Percentiles rank a stretch among this genome's conserved stretches.
These are phyloP conservation scores for Bauhinia variegata DNA, from an alignment of 306 rosid species.

Conservation along the genomic window DNA sequence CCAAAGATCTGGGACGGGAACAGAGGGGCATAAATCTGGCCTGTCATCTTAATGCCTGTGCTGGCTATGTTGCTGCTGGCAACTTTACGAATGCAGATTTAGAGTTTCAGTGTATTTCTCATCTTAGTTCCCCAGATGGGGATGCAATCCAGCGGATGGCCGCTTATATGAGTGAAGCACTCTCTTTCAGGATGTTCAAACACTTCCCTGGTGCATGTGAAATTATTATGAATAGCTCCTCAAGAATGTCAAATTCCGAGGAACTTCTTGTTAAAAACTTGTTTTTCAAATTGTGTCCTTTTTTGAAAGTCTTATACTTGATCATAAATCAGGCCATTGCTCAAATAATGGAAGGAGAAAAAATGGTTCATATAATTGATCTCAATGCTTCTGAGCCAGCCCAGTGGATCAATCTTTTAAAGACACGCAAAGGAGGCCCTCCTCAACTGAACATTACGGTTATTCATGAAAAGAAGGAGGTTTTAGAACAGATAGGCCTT, in stretches of 20 bases:
- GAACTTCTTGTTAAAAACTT: neutral
- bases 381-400: constrained; percentile 56
- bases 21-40: constrained; percentile 46
- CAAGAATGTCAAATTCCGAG: neutral
- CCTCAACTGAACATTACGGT: constrained; percentile 61
- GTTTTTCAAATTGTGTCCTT: constrained; percentile 20
- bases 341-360: constrained; percentile 64
- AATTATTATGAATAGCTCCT: neutral
- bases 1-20: constrained; percentile 46
- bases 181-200: constrained; percentile 41
- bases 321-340: constrained; percentile 63
- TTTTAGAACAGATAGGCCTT: constrained; percentile 53
- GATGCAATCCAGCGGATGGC: constrained; percentile 63
- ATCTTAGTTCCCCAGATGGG: constrained; percentile 53
- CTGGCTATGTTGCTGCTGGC: constrained; percentile 49
- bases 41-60: constrained; percentile 46
- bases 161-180: constrained; percentile 56
- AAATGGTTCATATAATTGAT: constrained; percentile 66
- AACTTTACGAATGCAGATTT: constrained; percentile 49
- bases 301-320: constrained; percentile 52
- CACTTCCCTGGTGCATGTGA: neutral
- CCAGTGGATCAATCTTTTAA: constrained; percentile 59
- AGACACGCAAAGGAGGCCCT: constrained; percentile 48
- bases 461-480: constrained; percentile 60
- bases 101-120: constrained; percentile 52